Evolutionary conservation across 139 green algal species (phyloP).

Genomic region (Chloropicon primus): DNA sequence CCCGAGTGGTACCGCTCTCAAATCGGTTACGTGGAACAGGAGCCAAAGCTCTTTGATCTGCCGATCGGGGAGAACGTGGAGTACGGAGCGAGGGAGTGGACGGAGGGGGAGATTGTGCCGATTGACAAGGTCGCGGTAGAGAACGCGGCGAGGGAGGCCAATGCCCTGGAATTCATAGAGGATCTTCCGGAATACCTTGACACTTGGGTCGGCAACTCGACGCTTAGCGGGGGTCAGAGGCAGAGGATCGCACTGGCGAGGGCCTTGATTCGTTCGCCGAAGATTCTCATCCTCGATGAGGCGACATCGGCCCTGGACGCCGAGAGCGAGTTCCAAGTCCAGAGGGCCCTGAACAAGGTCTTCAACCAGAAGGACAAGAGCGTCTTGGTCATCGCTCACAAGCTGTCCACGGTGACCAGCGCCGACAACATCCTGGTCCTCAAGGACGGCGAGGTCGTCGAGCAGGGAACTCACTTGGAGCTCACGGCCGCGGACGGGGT

Average conservation of each 20-base stretch:
- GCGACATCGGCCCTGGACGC: background rate
- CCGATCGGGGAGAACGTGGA: background rate
- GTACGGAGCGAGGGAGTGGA: background rate
- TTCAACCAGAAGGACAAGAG: conserved; percentile 49
- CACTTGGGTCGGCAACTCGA: background rate
- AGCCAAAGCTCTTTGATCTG: background rate
- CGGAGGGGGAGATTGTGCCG: background rate
- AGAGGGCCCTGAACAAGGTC: conserved; percentile 16
- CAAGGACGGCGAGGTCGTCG: conserved; percentile 26
- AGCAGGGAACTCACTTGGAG: conserved; percentile 44
- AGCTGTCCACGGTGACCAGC: conserved; percentile 57
- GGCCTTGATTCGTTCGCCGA: background rate
- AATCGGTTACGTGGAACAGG: conserved; percentile 49
- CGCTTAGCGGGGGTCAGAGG: background rate
- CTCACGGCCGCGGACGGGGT: background rate
- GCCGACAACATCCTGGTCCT: conserved; percentile 53
- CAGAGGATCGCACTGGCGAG: background rate
- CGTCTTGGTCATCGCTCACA: conserved; percentile 53
- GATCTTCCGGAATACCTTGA: background rate
- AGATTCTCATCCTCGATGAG: background rate
- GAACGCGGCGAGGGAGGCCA: background rate
- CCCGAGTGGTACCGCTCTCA: conserved; percentile 43
- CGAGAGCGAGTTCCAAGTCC: background rate
- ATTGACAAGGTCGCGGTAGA: too few relatives aligned
- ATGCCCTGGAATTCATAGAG: background rate